Evolutionary conservation across 23 red algal genomes (phyloP).

Genomic region (Chondrus crispus): DNA sequence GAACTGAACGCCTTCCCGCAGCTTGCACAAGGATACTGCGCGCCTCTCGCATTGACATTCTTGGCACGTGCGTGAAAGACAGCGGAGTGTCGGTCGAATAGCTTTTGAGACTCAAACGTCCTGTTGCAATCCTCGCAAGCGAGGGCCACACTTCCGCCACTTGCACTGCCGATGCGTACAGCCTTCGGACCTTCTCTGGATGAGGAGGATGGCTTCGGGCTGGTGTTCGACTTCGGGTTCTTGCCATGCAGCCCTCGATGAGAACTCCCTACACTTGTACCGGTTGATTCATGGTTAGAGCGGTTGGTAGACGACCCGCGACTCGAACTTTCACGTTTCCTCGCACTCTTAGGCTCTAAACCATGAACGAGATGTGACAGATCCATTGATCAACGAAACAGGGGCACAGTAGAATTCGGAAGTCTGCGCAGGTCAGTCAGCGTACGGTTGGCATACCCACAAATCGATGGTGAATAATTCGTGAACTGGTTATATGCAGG

Average conservation of each 20-base stretch:
- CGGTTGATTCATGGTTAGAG: not conserved
- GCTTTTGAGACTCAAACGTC: not conserved
- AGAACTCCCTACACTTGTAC: not conserved
- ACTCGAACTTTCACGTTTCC: not conserved
- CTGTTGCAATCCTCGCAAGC: constrained; percentile 10
- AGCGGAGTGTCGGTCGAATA: constrained; percentile 18
- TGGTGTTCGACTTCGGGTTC: not conserved
- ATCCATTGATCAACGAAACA: constrained; percentile 26
- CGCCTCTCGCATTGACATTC: not conserved
- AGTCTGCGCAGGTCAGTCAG: too few species aligned
- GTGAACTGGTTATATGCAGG: too few species aligned
- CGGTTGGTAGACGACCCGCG: not conserved
- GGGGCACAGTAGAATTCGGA: too few species aligned
- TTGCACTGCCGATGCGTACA: not conserved
- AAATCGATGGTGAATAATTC: too few species aligned
- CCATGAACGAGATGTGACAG: constrained; percentile 44
- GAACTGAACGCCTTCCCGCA: constrained; percentile 45
- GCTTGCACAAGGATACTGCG: constrained; percentile 9
- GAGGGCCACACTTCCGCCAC: not conserved
- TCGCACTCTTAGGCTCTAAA: constrained; percentile 2
- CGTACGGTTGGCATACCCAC: too few species aligned
- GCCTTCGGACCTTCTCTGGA: not conserved
- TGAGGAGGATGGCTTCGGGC: not conserved
- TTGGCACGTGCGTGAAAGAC: constrained; percentile 35
- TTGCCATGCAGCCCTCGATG: not conserved